Conservation (phyloP, 768 basidiomycete species). For the Suillus subalutaceus region DNA sequence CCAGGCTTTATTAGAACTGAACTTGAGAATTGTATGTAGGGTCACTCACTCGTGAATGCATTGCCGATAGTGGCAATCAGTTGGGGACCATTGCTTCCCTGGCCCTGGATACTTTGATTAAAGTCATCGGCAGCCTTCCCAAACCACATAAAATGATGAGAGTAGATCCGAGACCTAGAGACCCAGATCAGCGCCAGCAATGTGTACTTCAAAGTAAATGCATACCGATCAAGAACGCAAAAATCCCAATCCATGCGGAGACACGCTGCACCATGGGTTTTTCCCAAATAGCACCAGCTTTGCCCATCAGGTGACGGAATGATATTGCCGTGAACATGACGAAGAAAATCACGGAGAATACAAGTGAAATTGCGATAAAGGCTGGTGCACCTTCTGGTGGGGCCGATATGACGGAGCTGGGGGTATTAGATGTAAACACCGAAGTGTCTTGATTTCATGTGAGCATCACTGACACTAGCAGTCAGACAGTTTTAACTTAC, state of each 20-base stretch:
- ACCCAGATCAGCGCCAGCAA: neutral
- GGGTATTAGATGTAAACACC: slow-evolving; percentile 58
- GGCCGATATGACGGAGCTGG: slow-evolving; percentile 56
- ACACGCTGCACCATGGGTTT: slow-evolving; percentile 58
- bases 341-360: slow-evolving; percentile 63
- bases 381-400: slow-evolving; percentile 63
- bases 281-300: slow-evolving; percentile 50
- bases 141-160: slow-evolving; percentile 79
- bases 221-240: slow-evolving; percentile 75
- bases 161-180: slow-evolving; percentile 65
- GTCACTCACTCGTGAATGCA: slow-evolving; percentile 70
- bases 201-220: slow-evolving; percentile 10
- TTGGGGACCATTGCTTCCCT: slow-evolving; percentile 56
- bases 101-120: slow-evolving; percentile 59
- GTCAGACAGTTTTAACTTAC: slow-evolving; percentile 40
- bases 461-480: neutral
- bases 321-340: slow-evolving; percentile 66
- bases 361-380: slow-evolving; percentile 64
- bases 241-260: slow-evolving; percentile 75
- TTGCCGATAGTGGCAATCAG: slow-evolving; percentile 67
- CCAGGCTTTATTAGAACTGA: slow-evolving; percentile 8
- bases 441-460: slow-evolving; percentile 54
- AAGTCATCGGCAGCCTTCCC: slow-evolving; percentile 80
- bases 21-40: neutral
- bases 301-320: slow-evolving; percentile 66